Evolutionary conservation across 2,329 filamentous ascomycete genomes (phyloP).

Genomic region (Talaromyces pinophilus): DNA sequence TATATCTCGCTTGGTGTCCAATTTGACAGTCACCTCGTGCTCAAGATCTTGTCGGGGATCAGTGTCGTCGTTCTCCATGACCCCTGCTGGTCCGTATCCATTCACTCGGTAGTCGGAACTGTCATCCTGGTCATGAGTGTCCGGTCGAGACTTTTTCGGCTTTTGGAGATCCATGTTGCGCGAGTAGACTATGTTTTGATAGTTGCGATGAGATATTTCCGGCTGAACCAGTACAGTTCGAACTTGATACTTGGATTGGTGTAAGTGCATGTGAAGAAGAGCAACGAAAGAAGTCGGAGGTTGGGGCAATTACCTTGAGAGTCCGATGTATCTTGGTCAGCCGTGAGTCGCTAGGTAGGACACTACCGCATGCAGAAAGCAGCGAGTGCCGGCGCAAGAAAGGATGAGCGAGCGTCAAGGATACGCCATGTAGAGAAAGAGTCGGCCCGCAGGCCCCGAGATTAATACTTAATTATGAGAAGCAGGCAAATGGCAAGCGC

Average conservation of each 20-base stretch:
- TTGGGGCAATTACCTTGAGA: background rate
- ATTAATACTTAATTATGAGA: constrained; percentile 5
- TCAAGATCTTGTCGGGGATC: constrained; percentile 33
- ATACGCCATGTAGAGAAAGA: constrained; percentile 21
- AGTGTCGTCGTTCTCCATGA: constrained; percentile 40
- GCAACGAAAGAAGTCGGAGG: background rate
- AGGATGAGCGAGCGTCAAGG: constrained; percentile 14
- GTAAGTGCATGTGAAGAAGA: constrained; percentile 8
- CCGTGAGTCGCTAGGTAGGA: background rate
- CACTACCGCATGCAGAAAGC: constrained; percentile 21
- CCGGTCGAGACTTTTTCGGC: constrained; percentile 41
- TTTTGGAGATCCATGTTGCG: constrained; percentile 44
- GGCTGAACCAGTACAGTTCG: constrained; percentile 10
- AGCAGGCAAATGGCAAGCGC: constrained; percentile 3
- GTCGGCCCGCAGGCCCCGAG: constrained; percentile 22
- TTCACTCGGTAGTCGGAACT: constrained; percentile 38
- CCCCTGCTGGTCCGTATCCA: constrained; percentile 39
- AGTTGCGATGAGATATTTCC: background rate
- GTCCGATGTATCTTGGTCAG: constrained; percentile 4
- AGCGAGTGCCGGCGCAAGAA: constrained; percentile 18
- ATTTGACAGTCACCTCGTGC: constrained; percentile 27
- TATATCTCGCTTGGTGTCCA: constrained; percentile 24
- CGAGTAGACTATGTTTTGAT: constrained; percentile 2
- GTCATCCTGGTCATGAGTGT: constrained; percentile 40
- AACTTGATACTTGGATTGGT: background rate